Conservation (phyloP, 108 stramenopile genomes). For the Cyclostephanos invisitatus region DNA sequence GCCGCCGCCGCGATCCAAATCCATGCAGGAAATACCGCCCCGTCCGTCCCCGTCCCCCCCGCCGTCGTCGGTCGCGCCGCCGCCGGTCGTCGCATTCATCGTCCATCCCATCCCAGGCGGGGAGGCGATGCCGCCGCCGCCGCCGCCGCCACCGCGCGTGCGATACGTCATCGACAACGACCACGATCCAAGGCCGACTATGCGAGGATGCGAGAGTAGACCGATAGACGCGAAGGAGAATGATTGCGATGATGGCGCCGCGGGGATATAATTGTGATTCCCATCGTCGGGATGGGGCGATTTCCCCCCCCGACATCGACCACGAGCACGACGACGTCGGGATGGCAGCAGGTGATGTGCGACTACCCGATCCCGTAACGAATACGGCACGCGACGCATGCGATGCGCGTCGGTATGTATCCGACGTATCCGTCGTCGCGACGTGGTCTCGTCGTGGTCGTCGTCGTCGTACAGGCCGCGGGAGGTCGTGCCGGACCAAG, state of each 20-base stretch:
- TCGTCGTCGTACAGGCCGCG: slow-evolving; percentile 15
- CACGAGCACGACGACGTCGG: background rate
- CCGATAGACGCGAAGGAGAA: slow-evolving; percentile 3
- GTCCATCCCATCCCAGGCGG: too few relatives aligned
- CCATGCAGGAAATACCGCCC: slow-evolving; percentile 42
- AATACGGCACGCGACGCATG: slow-evolving; percentile 33
- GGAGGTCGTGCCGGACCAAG: slow-evolving; percentile 42
- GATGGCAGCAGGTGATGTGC: background rate
- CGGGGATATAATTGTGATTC: background rate
- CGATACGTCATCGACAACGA: too few relatives aligned
- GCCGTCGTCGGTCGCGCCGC: background rate
- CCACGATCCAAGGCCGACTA: slow-evolving; percentile 13
- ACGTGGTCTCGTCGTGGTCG: background rate
- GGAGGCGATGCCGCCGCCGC: background rate
- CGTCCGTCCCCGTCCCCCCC: background rate
- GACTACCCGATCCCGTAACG: slow-evolving; percentile 24
- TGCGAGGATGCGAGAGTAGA: slow-evolving; percentile 34
- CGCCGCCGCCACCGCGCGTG: background rate
- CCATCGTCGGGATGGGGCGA: background rate
- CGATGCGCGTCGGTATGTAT: slow-evolving; percentile 24
- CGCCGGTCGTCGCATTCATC: background rate
- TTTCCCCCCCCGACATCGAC: background rate
- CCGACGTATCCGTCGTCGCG: slow-evolving; percentile 2
- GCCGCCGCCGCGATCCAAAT: slow-evolving; percentile 28
- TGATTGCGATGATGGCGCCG: background rate